Evolutionary conservation across 148 eudicot genomes (phyloP).

Genomic region (Vaccinium darrowii): DNA sequence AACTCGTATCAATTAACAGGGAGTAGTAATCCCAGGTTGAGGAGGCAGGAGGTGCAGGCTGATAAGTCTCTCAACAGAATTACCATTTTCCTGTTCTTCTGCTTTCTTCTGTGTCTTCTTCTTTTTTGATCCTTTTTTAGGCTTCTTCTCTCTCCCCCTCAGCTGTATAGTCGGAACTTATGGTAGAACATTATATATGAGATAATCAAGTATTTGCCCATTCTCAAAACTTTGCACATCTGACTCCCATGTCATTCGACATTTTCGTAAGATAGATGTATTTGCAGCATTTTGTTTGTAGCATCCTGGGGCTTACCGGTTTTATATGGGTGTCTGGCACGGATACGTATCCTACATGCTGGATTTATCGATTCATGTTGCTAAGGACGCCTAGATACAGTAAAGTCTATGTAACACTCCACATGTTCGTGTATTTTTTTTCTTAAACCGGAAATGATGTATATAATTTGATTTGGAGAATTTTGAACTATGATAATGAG

Average conservation of each 20-base stretch:
- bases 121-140: constrained; percentile 39
- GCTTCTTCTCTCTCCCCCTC: not conserved
- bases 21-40: constrained; percentile 46
- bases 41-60: constrained; percentile 60
- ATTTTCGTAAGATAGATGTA: not conserved
- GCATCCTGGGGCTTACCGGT: not conserved
- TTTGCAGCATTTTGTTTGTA: not conserved
- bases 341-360: not conserved
- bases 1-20: constrained; percentile 41
- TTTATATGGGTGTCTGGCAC: not conserved
- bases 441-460: too few relatives aligned
- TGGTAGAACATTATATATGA: not conserved
- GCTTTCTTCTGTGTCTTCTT: constrained; percentile 59
- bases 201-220: not conserved
- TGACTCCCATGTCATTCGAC: not conserved
- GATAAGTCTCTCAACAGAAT: constrained; percentile 61
- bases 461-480: too few relatives aligned
- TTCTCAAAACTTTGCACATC: not conserved
- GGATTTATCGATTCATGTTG: not conserved
- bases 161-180: not conserved
- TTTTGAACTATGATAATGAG: too few relatives aligned
- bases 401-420: not conserved
- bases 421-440: not conserved
- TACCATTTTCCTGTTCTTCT: constrained; percentile 58
- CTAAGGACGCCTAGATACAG: not conserved